Conservation (phyloP, 2,329 filamentous ascomycete genomes). For the Fusarium foetens region DNA sequence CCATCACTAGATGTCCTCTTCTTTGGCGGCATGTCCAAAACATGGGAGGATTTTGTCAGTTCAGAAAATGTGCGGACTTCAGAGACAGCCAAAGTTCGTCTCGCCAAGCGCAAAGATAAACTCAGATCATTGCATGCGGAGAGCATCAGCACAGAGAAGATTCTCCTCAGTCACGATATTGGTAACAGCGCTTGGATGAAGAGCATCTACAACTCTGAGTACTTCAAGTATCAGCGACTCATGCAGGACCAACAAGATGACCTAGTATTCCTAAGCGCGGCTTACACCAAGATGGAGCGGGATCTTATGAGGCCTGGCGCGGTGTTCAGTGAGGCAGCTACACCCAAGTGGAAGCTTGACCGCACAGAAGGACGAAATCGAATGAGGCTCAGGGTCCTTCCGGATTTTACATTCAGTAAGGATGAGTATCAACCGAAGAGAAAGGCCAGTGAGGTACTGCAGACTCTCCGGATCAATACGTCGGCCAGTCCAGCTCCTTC, state of each 20-base stretch:
- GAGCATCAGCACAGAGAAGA: slow-evolving; percentile 73
- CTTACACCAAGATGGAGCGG: slow-evolving; percentile 81
- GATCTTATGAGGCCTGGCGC: slow-evolving; percentile 83
- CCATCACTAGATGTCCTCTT: slow-evolving; percentile 84
- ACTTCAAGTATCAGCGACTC: slow-evolving; percentile 88
- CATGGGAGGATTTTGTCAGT: slow-evolving; percentile 88
- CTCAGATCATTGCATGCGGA: slow-evolving; percentile 83
- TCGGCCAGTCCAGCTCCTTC: slow-evolving; percentile 37
- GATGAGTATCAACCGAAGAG: slow-evolving; percentile 88
- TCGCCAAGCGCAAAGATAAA: slow-evolving; percentile 82
- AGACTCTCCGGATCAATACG: slow-evolving; percentile 50
- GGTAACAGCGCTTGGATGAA: slow-evolving; percentile 92
- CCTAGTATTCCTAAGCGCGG: slow-evolving; percentile 77
- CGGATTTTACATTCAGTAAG: slow-evolving; percentile 75
- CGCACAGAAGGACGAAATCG: slow-evolving; percentile 95
- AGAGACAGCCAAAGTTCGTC: slow-evolving; percentile 75
- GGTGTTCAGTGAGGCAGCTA: slow-evolving; percentile 73
- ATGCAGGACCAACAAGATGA: slow-evolving; percentile 96
- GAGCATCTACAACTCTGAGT: slow-evolving; percentile 92
- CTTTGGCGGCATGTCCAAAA: slow-evolving; percentile 79
- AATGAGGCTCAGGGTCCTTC: slow-evolving; percentile 88
- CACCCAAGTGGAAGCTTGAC: slow-evolving; percentile 89
- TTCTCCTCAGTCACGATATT: slow-evolving; percentile 83
- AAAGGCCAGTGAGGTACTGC: slow-evolving; percentile 62
- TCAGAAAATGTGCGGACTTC: slow-evolving; percentile 83